Percentiles rank a stretch among this genome's conserved stretches.
Conservation (phyloP, 2,329 filamentous ascomycete species). For the Botrytis deweyae region DNA sequence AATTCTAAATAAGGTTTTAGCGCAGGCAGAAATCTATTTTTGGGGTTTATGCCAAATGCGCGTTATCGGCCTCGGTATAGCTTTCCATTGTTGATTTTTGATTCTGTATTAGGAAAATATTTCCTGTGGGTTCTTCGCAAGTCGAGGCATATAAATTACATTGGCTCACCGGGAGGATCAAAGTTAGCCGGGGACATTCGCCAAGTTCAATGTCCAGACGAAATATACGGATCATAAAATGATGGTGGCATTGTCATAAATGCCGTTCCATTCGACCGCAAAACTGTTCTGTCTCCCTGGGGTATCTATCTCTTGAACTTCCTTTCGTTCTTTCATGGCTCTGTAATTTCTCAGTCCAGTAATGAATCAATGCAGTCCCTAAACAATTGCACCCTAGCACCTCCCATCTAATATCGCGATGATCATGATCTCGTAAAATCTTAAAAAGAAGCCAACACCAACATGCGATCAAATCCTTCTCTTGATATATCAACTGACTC, state of each 20-base stretch:
- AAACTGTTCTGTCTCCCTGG: neutral
- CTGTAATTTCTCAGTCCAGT: neutral
- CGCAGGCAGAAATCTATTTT: too few relatives aligned
- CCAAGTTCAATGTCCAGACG: neutral
- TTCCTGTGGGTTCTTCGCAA: neutral
- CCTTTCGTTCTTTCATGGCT: constrained; percentile 11
- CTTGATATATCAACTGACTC: constrained; percentile 55
- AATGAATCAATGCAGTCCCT: constrained; percentile 2
- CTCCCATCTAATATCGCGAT: constrained; percentile 1
- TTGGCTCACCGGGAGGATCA: neutral
- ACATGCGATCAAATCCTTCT: constrained; percentile 84
- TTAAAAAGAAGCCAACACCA: constrained; percentile 71
- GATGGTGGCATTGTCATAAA: constrained; percentile 5
- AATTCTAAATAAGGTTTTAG: too few relatives aligned
- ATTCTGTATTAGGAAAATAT: constrained; percentile 13
- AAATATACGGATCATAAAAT: constrained; percentile 1
- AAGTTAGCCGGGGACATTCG: neutral
- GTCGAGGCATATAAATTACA: neutral
- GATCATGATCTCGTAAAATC: constrained; percentile 23
- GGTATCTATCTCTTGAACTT: constrained; percentile 16
- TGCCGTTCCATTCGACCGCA: neutral
- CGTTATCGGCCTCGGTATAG: too few relatives aligned
- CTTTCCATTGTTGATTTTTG: neutral
- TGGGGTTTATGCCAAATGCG: too few relatives aligned
- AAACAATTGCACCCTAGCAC: constrained; percentile 16